Percentiles rank a stretch among this genome's conserved stretches.
phyloP scores from a whole-genome alignment of 129 eudicot species.

The Chrysanthemum makinoi region DNA sequence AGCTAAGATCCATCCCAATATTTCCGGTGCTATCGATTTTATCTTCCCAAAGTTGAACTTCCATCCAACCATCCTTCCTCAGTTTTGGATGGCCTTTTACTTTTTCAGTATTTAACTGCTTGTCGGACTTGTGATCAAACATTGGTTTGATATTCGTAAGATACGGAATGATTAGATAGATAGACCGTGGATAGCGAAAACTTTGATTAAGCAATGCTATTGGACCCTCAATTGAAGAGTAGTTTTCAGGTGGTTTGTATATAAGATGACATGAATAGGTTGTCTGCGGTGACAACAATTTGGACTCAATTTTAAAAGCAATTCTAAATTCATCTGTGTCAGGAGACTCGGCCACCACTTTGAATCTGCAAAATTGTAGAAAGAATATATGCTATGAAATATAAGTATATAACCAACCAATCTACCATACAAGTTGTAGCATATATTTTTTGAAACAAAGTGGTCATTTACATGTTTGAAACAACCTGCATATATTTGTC shows the following conservation, averaged over 20 bases:
- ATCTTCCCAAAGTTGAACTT: slow-evolving; percentile 11
- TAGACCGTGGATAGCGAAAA: background rate
- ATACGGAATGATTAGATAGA: slow-evolving; percentile 1
- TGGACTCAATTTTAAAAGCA: background rate
- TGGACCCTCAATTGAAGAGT: slow-evolving; percentile 4
- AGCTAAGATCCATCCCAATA: slow-evolving; percentile 7
- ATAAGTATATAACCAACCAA: background rate
- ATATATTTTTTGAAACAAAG: too few species aligned
- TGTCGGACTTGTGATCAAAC: background rate
- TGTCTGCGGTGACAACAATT: slow-evolving; percentile 1
- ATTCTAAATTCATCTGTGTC: background rate
- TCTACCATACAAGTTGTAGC: background rate
- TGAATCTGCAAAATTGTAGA: background rate
- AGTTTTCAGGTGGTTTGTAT: slow-evolving; percentile 3
- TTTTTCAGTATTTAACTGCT: background rate
- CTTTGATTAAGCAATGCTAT: background rate
- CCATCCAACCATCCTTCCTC: slow-evolving; percentile 23
- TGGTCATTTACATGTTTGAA: too few species aligned
- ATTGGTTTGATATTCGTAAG: background rate
- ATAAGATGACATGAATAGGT: slow-evolving; percentile 17
- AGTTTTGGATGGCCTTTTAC: slow-evolving; percentile 17
- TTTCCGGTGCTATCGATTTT: background rate
- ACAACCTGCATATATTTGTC: too few species aligned
- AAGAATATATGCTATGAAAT: background rate
- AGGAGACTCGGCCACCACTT: slow-evolving; percentile 10